phyloP scores from a whole-genome alignment of 2,329 filamentous ascomycete genomes.

The Fusarium agapanthi region DNA sequence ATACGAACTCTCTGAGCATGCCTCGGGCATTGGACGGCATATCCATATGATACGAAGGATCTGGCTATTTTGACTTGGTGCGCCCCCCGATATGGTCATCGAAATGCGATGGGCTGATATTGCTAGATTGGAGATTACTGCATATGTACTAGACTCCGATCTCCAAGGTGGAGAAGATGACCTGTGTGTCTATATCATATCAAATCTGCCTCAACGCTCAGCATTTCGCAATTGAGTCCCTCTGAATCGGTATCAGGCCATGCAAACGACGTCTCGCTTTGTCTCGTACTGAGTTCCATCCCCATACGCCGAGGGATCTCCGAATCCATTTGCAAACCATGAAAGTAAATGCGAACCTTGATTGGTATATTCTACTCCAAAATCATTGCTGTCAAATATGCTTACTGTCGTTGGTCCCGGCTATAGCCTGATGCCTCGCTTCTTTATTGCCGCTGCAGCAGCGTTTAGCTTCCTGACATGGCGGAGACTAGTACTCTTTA shows the following conservation, averaged over 20 bases:
- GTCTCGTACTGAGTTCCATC: neutral
- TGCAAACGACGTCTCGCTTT: too few species aligned
- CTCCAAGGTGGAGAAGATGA: neutral
- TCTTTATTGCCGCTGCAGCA: neutral
- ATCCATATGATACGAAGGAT: neutral
- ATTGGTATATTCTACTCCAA: too few species aligned
- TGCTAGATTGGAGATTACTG: slow-evolving; percentile 6
- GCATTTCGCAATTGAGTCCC: neutral
- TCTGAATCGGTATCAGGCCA: neutral
- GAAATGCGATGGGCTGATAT: slow-evolving; percentile 12
- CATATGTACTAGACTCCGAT: slow-evolving; percentile 41
- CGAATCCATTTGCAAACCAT: fast-evolving
- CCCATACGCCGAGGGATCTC: fast-evolving
- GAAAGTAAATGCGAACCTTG: fast-evolving
- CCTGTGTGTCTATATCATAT: neutral
- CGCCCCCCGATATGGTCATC: neutral
- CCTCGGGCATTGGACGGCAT: too few species aligned
- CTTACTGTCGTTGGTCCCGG: neutral
- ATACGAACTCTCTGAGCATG: neutral
- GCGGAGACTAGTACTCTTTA: slow-evolving; percentile 35
- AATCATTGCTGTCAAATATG: neutral
- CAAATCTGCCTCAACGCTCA: neutral
- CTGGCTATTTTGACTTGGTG: too few species aligned
- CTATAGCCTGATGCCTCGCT: neutral
- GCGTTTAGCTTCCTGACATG: neutral